Conservation (phyloP, 768 basidiomycete species). For the Hygrocybe punicea region DNA sequence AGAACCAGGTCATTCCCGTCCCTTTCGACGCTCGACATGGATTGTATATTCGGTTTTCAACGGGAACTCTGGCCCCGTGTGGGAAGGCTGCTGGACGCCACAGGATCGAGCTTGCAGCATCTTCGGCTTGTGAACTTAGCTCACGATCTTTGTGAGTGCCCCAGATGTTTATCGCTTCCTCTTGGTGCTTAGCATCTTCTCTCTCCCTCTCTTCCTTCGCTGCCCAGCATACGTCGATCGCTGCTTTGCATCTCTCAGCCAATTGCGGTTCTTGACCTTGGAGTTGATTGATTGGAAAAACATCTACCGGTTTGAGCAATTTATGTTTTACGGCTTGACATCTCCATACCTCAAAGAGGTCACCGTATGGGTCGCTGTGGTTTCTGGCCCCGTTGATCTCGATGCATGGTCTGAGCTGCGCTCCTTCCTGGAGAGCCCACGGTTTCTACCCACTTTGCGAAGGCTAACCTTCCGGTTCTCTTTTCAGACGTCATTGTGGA, state of each 20-base stretch:
- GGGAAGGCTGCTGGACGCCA: not conserved
- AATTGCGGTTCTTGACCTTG: not conserved
- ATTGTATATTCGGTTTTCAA: not conserved
- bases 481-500: not conserved
- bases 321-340: not conserved
- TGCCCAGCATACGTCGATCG: not conserved
- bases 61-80: not conserved
- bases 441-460: not conserved
- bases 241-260: not conserved
- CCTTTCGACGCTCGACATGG: not conserved
- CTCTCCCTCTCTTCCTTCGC: too few relatives aligned
- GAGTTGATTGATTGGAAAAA: not conserved
- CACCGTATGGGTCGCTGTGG: not conserved
- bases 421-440: not conserved
- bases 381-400: not conserved
- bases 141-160: not conserved
- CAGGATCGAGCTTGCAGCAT: not conserved
- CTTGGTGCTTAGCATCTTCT: not conserved
- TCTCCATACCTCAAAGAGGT: not conserved
- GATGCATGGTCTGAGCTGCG: not conserved
- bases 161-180: not conserved
- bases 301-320: not conserved
- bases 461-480: not conserved
- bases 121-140: not conserved
- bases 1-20: not conserved